Percentiles rank a stretch among this genome's conserved stretches.
Evolutionary conservation across 2,329 filamentous ascomycete genomes (phyloP).

Genomic region (Aschersonia sp.): DNA sequence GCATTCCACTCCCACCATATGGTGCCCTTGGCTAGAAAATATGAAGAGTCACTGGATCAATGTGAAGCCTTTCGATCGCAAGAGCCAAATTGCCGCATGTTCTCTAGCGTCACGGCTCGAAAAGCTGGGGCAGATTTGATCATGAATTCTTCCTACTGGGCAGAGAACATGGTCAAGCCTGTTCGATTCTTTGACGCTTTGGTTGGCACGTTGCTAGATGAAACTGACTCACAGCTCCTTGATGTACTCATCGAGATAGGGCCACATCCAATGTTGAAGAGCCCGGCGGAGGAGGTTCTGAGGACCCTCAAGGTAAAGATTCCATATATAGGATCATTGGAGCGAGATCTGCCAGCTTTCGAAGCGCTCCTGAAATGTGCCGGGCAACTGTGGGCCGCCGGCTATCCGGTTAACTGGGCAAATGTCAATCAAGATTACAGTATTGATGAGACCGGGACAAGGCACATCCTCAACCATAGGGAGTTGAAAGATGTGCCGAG

Average conservation of each 20-base stretch:
- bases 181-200: conserved; percentile 9
- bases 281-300: conserved; percentile 25
- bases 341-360: background rate
- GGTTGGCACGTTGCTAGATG: background rate
- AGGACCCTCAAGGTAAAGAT: background rate
- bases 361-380: background rate
- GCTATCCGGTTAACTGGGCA: conserved; percentile 23
- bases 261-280: conserved; percentile 27
- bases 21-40: conserved; percentile 3
- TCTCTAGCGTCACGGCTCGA: background rate
- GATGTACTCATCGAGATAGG: conserved; percentile 26
- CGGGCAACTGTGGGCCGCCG: conserved; percentile 5
- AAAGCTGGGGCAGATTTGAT: background rate
- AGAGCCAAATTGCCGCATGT: background rate
- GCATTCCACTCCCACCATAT: conserved; percentile 12
- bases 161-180: conserved; percentile 9
- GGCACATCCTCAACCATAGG: background rate
- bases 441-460: conserved; percentile 1
- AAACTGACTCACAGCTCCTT: background rate
- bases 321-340: background rate
- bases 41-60: background rate
- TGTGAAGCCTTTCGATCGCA: background rate
- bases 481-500: conserved; percentile 10
- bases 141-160: conserved; percentile 7
- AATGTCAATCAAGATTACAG: conserved; percentile 20